A percentile compares a stretch with the other conserved stretches of the same genome.
phyloP scores from a whole-genome alignment of 1,284 basidiomycete genomes.

The Athelia psychrophila region DNA sequence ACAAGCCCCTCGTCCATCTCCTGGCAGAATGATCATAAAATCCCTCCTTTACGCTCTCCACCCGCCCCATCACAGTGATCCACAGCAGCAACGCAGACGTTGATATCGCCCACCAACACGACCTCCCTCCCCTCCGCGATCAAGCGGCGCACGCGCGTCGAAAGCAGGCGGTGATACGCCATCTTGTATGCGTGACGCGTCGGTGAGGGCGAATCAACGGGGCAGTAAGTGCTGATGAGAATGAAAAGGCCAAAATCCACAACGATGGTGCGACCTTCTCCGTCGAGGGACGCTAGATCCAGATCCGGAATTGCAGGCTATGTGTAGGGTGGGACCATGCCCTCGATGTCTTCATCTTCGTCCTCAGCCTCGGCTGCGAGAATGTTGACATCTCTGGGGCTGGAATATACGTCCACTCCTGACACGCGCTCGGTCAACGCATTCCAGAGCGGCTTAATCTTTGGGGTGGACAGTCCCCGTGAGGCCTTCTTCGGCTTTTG shows the following conservation, averaged over 20 bases:
- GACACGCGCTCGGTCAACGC: too few species aligned
- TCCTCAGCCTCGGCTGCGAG: too few species aligned
- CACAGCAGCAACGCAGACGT: constrained; percentile 81
- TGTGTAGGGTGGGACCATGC: too few species aligned
- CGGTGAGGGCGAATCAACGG: constrained; percentile 65
- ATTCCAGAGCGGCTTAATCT: constrained; percentile 47
- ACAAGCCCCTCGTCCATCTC: constrained; percentile 76
- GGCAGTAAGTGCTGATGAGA: constrained; percentile 97
- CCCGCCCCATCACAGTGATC: constrained; percentile 90
- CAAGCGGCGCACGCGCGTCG: constrained; percentile 71
- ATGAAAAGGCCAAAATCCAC: constrained; percentile 92
- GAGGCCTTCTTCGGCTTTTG: constrained; percentile 88
- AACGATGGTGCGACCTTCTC: constrained; percentile 78
- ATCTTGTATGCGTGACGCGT: constrained; percentile 90
- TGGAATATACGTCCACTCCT: too few species aligned
- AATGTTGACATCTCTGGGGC: constrained; percentile 3
- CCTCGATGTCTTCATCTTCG: constrained; percentile 25
- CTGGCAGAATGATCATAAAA: constrained; percentile 72
- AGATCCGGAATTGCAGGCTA: constrained; percentile 12
- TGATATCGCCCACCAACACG: constrained; percentile 88
- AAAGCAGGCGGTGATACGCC: constrained; percentile 78
- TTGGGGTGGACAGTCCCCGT: constrained; percentile 44
- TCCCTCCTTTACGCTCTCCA: constrained; percentile 62
- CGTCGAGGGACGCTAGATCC: constrained; percentile 64
- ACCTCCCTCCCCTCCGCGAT: constrained; percentile 75